Percentiles rank a stretch among this genome's conserved stretches.
Conservation (phyloP, 2,329 filamentous ascomycete species). For the Didymellaceae sp. region DNA sequence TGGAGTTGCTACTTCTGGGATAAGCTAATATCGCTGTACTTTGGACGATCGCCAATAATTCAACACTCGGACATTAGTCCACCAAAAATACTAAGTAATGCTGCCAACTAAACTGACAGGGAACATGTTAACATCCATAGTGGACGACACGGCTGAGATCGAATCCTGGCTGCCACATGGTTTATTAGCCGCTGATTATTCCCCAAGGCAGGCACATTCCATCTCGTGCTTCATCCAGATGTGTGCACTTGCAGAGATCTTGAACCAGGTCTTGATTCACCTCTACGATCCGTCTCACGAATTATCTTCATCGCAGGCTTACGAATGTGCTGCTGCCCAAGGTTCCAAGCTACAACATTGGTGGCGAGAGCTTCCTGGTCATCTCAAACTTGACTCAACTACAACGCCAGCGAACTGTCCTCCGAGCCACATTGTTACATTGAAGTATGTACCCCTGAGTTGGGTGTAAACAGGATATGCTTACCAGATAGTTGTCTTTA, state of each 20-base stretch:
- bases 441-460: background rate
- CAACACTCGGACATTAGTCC: background rate
- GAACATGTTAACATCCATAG: background rate
- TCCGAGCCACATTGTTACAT: background rate
- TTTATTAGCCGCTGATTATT: background rate
- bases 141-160: constrained; percentile 1
- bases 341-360: background rate
- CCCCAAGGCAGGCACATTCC: background rate
- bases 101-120: no score
- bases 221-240: background rate
- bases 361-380: background rate
- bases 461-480: background rate
- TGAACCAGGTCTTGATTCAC: background rate
- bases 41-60: background rate
- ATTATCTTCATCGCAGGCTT: background rate
- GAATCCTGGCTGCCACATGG: background rate
- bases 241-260: background rate
- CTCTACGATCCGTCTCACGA: background rate
- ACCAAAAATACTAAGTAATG: background rate
- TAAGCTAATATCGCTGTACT: background rate
- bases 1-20: constrained; percentile 3
- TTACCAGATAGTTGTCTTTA: background rate
- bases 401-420: background rate
- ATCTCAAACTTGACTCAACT: background rate
- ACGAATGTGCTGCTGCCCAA: background rate